Evolutionary conservation across 345 rosid species (phyloP).

Genomic region (Turnera subulata): DNA sequence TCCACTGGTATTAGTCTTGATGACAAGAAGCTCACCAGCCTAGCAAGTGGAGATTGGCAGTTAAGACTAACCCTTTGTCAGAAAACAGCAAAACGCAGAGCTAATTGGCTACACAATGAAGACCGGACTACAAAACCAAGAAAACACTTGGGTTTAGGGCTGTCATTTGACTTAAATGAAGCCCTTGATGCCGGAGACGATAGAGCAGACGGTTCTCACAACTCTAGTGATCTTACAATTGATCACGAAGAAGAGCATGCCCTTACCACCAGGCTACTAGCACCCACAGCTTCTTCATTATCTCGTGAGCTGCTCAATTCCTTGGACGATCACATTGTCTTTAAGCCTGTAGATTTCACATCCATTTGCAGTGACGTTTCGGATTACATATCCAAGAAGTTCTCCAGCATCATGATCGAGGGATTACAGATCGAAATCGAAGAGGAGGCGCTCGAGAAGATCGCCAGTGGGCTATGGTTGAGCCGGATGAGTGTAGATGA

Average conservation of each 20-base stretch:
- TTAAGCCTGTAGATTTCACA: constrained; percentile 68
- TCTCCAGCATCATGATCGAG: constrained; percentile 31
- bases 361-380: constrained; percentile 35
- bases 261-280: constrained; percentile 41
- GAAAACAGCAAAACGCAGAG: constrained; percentile 65
- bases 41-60: constrained; percentile 65
- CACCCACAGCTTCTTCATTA: constrained; percentile 31
- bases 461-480: constrained; percentile 63
- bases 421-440: constrained; percentile 44
- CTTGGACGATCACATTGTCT: constrained; percentile 57
- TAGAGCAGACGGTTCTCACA: constrained; percentile 66
- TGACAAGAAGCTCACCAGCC: constrained; percentile 55
- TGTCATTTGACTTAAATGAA: constrained; percentile 79
- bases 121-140: constrained; percentile 51
- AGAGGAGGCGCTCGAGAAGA: constrained; percentile 68
- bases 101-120: constrained; percentile 57
- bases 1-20: constrained; percentile 37
- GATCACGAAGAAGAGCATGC: constrained; percentile 69
- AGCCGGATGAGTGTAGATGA: constrained; percentile 64
- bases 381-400: constrained; percentile 45
- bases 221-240: constrained; percentile 80
- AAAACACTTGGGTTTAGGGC: constrained; percentile 39
- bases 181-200: constrained; percentile 58
- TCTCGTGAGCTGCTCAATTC: constrained; percentile 49
- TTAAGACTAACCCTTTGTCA: constrained; percentile 54